phyloP scores from a whole-genome alignment of 768 basidiomycete species.

The Ephemerocybe angulata region DNA sequence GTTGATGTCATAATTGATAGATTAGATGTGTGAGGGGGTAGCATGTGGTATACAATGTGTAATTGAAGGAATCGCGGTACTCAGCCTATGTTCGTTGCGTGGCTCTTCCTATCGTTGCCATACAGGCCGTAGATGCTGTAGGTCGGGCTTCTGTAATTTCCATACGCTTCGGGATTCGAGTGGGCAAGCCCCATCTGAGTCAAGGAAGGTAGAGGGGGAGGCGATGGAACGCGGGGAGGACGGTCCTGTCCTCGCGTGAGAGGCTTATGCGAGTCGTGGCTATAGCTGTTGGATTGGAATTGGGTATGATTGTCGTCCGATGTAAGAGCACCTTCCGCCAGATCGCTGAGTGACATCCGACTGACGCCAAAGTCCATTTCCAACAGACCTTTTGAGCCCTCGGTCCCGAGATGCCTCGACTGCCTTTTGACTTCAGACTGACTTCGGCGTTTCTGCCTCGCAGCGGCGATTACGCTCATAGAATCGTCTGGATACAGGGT shows the following conservation, averaged over 20 bases:
- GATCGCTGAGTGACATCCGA: slow-evolving; percentile 25
- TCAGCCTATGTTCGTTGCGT: slow-evolving; percentile 7
- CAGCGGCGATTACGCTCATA: slow-evolving; percentile 49
- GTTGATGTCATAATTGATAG: no score
- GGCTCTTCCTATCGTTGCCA: slow-evolving; percentile 57
- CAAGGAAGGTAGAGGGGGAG: slow-evolving; percentile 67
- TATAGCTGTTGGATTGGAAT: not conserved
- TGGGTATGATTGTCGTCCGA: not conserved
- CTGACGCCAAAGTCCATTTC: slow-evolving; percentile 51
- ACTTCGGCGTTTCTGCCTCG: slow-evolving; percentile 14
- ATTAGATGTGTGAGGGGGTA: no score
- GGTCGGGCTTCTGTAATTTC: slow-evolving; percentile 72
- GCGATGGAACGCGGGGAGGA: slow-evolving; percentile 78
- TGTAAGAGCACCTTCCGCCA: not conserved
- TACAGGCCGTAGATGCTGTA: slow-evolving; percentile 81
- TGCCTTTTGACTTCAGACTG: not conserved
- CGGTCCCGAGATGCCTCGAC: slow-evolving; percentile 9
- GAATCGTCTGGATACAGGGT: slow-evolving; percentile 74
- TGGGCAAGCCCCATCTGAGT: slow-evolving; percentile 75
- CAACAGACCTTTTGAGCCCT: slow-evolving; percentile 39
- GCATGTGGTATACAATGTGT: not conserved
- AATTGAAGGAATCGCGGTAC: no score
- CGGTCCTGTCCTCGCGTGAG: slow-evolving; percentile 41
- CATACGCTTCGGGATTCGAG: slow-evolving; percentile 56
- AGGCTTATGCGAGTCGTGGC: not conserved